Evolutionary conservation across 176 grass and related monocot genomes (phyloP), one percentile per base, ranked within the genome.

Genomic region (Eragrostis curvula): DNA sequence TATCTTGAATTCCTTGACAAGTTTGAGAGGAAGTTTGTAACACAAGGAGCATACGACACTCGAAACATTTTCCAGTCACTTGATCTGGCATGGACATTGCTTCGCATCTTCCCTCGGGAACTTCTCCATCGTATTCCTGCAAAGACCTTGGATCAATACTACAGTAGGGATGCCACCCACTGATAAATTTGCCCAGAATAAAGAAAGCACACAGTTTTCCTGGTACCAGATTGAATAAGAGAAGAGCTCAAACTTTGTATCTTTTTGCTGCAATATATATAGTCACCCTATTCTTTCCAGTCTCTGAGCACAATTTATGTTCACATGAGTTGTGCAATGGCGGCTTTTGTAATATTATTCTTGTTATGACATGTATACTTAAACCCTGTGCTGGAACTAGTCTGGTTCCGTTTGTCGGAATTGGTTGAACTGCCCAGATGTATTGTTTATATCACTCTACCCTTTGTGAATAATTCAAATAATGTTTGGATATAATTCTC

Each of bases 1-100:
- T 96, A 99, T 53, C 85, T 99, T 5, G 96, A 96, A 70, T 99
- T 99, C 73, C 82, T 99, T n/a, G 96, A 99, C 50, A 99, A 96
- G 73, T 99, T 99, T 59, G 96, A 99, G 68, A 83, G 82, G 68
- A 96, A 99, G 78, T 93, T 99, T 52, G 96, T 99, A 11, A 16
- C 87, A 12, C 96, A 99, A 87, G 89, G 96, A 1, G 93, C 91
- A 76, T 99, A 98, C 10, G 96, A 98, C 48, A 93, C 90, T 0
- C 82, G 96, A 13, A 95, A 96, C 88, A 93, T 99, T 74, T 96
- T 99, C 87, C 96, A 99, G 56, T 99, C 93, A 10, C 96, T 99
- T 51, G 96, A 99, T 78, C 75, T 99, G 15, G 96, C 96, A 39
- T 99, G 96, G 96, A 87, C 96, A 27, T 66, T 99, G 18, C 93